Base-by-base conservation (phyloP, 495 filamentous ascomycete species). In the Sordaria brevicollis region DNA sequence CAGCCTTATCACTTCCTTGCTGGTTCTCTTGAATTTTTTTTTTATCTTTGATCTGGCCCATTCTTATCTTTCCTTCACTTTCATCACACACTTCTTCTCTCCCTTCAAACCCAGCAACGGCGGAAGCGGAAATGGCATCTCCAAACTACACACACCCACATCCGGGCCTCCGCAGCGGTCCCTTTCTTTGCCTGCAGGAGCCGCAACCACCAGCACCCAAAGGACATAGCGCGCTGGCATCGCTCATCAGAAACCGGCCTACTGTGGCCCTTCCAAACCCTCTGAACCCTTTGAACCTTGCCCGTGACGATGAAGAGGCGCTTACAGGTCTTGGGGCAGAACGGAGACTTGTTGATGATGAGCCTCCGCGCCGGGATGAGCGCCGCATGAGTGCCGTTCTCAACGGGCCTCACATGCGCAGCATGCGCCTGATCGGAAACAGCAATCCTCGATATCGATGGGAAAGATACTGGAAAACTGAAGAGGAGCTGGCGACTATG, bases 341-440 rank as follows among this genome's bases (percentile, higher is more conserved):
- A 74, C 71, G 43, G 67, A 73, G 17, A 29, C 11, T n/a, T 19
- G 9, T 49, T 1, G 81, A 82, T 10, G 80, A 82, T 39, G 81
- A 82, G 8, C 65, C 66, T n/a, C 65, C 72, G 15, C 79, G 78
- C 65, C 72, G 73, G 39, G 84, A 85, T 19, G 85, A 86, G 77
- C 82, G 83, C 29, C 83, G 84, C 66, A 73, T 85, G 66, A 84
- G 77, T 68, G 79, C 81, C 39, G 76, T 89, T 15, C 83, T 93
- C 57, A 84, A 86, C 71, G 90, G 88, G 31, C 86, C 88, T 13
- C 86, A 90, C 72, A 91, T 93, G 89, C 83, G 91, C 49, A 90
- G 87, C 70, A 91, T 92, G 89, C 81, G 90, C 21, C 80, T 94
- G 71, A 93, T 93, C 75, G 91, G 91, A 19, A 91, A 89, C 70